Conservation (phyloP, 306 rosid genomes). For the Ammopiptanthus mongolicus region DNA sequence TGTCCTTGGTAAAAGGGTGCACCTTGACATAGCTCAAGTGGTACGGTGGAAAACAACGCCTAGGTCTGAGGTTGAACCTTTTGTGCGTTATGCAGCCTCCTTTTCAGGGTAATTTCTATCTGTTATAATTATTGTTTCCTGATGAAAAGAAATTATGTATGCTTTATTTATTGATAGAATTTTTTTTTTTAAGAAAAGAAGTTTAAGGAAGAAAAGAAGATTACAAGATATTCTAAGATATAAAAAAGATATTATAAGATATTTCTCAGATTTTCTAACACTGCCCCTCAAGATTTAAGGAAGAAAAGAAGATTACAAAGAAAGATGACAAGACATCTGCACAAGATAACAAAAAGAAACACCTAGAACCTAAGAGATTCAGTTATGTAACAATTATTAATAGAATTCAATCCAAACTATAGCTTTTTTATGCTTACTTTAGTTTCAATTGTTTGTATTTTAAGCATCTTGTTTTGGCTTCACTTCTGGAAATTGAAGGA, state of each 20-base stretch:
- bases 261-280: too few relatives aligned
- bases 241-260: too few relatives aligned
- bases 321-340: not conserved
- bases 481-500: not conserved
- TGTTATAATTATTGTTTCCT: not conserved
- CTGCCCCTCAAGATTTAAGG: too few relatives aligned
- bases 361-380: not conserved
- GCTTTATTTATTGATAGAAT: not conserved
- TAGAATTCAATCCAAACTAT: not conserved
- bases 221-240: too few relatives aligned
- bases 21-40: conserved; percentile 91
- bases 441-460: not conserved
- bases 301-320: not conserved
- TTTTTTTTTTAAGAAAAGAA: too few relatives aligned
- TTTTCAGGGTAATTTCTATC: conserved; percentile 76
- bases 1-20: conserved; percentile 76
- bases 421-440: not conserved
- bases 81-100: conserved; percentile 87
- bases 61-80: conserved; percentile 70
- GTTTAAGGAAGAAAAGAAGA: not conserved
- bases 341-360: not conserved
- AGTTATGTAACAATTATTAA: not conserved
- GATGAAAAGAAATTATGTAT: not conserved
- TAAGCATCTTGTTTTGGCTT: conserved; percentile 6
- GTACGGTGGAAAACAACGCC: conserved; percentile 85